phyloP scores from a whole-genome alignment of 306 rosid genomes.

The Pyrus pyrifolia region DNA sequence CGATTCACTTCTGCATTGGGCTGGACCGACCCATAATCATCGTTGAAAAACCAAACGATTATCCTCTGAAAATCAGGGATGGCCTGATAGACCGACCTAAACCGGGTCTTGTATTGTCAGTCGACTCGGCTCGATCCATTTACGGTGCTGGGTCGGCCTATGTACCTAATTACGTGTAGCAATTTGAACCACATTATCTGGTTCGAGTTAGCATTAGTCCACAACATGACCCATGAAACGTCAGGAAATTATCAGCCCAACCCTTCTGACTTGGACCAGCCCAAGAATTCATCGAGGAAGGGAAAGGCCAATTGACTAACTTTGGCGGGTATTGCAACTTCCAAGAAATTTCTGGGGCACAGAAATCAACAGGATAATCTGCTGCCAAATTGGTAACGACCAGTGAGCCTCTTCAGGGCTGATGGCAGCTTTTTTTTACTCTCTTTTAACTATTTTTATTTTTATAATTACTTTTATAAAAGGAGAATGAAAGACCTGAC shows the following conservation, averaged over 20 bases:
- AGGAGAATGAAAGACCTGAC: not conserved
- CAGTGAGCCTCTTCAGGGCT: not conserved
- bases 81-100: not conserved
- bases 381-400: not conserved
- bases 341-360: not conserved
- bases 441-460: not conserved
- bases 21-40: not conserved
- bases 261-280: not conserved
- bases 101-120: not conserved
- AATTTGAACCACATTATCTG: not conserved
- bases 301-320: not conserved
- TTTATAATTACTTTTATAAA: too few relatives aligned
- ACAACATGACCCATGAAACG: not conserved
- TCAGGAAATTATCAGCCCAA: not conserved
- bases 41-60: not conserved
- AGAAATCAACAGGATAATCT: not conserved
- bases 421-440: not conserved
- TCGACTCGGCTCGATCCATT: not conserved
- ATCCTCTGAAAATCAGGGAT: too few relatives aligned
- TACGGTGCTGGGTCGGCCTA: not conserved
- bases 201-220: not conserved
- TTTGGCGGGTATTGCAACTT: not conserved
- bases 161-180: not conserved
- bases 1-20: not conserved
- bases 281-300: not conserved